A percentile compares a stretch with the other conserved stretches of the same genome.
Conservation (phyloP, 148 eudicot genomes). For the Polygonum aviculare region DNA sequence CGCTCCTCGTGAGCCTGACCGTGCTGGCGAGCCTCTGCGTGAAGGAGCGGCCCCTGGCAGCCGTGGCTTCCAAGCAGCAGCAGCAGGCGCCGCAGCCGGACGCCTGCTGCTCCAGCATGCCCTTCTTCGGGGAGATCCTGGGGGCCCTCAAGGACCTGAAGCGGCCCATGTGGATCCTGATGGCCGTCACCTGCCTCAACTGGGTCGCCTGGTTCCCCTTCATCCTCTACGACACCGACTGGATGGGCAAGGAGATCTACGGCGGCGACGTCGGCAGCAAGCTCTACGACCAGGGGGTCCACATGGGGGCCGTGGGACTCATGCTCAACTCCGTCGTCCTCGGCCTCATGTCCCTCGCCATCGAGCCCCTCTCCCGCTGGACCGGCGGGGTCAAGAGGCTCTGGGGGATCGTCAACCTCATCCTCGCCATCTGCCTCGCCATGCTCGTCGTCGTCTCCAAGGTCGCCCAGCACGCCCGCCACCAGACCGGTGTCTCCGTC, state of each 20-base stretch:
- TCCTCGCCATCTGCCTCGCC: slow-evolving; percentile 25
- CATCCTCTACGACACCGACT: slow-evolving; percentile 47
- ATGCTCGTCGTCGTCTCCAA: slow-evolving; percentile 38
- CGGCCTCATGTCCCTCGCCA: slow-evolving; percentile 27
- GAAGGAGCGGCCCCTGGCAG: slow-evolving; percentile 18
- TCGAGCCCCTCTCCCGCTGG: slow-evolving; percentile 24
- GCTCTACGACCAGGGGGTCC: slow-evolving; percentile 34
- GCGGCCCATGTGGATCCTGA: slow-evolving; percentile 41
- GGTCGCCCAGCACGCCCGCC: slow-evolving; percentile 27
- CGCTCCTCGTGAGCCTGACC: slow-evolving; percentile 23
- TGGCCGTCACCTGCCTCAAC: slow-evolving; percentile 42
- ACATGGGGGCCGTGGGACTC: slow-evolving; percentile 35
- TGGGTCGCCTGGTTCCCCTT: slow-evolving; percentile 71
- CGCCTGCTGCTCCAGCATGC: slow-evolving; percentile 7
- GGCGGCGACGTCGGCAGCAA: slow-evolving; percentile 34
- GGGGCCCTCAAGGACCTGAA: slow-evolving; percentile 39
- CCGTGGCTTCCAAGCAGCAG: neutral
- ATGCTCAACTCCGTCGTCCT: slow-evolving; percentile 31
- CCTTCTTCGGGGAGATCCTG: slow-evolving; percentile 32
- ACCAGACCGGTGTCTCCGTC: neutral
- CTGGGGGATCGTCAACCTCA: slow-evolving; percentile 34
- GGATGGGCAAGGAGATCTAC: slow-evolving; percentile 59
- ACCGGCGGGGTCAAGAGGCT: slow-evolving; percentile 33
- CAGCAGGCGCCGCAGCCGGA: slow-evolving; percentile 4
- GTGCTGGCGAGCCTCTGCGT: slow-evolving; percentile 24